Conservation (phyloP, 2,329 filamentous ascomycete species). For the Pestalotiopsis fici region DNA sequence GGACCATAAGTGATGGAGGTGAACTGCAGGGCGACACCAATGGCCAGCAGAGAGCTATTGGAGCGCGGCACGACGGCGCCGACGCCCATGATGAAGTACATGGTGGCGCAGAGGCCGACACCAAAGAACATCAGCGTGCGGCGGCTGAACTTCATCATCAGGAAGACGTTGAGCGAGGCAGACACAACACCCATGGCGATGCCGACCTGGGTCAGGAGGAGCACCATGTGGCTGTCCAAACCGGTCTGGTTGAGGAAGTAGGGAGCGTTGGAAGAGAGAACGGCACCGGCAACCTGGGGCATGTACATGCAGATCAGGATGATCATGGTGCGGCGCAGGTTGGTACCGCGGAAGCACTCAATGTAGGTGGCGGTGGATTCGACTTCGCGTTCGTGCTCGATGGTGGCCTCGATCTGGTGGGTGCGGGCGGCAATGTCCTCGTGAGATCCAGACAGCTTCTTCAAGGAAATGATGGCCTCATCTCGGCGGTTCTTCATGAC, state of each 20-base stretch:
- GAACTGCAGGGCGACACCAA: slow-evolving; percentile 20
- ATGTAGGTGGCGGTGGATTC: not conserved
- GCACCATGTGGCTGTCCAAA: slow-evolving; percentile 15
- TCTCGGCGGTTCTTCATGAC: slow-evolving; percentile 28
- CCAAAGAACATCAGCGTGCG: slow-evolving; percentile 22
- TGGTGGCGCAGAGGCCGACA: slow-evolving; percentile 14
- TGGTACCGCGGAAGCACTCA: slow-evolving; percentile 14
- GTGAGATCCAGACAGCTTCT: slow-evolving; percentile 23
- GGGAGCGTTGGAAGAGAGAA: slow-evolving; percentile 21
- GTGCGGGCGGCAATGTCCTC: not conserved
- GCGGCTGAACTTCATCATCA: slow-evolving; percentile 20
- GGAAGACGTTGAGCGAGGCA: slow-evolving; percentile 18
- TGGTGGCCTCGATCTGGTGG: slow-evolving; percentile 9
- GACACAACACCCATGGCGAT: slow-evolving; percentile 19
- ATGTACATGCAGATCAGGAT: slow-evolving; percentile 19
- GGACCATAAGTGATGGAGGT: slow-evolving; percentile 20
- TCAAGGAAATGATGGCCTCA: slow-evolving; percentile 32
- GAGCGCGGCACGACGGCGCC: slow-evolving; percentile 16
- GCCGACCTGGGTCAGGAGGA: slow-evolving; percentile 20
- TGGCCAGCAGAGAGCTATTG: slow-evolving; percentile 14
- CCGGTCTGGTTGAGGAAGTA: slow-evolving; percentile 26
- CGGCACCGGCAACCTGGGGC: slow-evolving; percentile 17
- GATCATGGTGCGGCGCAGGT: slow-evolving; percentile 19
- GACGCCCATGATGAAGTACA: slow-evolving; percentile 23
- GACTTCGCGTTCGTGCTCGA: not conserved